Evolutionary conservation across 352 stramenopile species (phyloP), one percentile per base, ranked within the genome.

Genomic region (Blastocystis sp.): DNA sequence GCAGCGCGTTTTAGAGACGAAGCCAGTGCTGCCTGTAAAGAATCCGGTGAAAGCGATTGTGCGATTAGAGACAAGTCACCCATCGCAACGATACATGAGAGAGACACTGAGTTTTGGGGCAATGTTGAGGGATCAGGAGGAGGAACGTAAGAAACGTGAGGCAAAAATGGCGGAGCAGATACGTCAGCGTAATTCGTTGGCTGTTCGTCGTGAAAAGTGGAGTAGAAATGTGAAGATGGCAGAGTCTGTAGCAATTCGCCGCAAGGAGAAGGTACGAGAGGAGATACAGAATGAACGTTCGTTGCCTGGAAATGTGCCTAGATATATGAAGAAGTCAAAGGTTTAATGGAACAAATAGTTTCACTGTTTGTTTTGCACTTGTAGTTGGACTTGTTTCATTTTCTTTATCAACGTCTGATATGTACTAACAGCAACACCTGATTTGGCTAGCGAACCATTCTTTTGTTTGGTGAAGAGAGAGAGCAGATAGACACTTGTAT

Each of bases 341-440:
- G n/a, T 63, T 65, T 65, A 32, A 67, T 83, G 4, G 21, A 78
- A 65, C 71, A 83, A 83, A 83, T 37, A 83, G 27, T 32, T n/a
- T 35, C 51, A 63, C 14, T 83, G 71, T 29, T 65, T 51, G 27
- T 83, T 29, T 46, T 83, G 71, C 42, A 63, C 32, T n/a, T 83
- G 71, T n/a, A 66, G 16, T 42, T 83, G 29, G n/a, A 83, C 35
- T 43, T 83, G 71, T n/a, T 21, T 37, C 32, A 83, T 57, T 43
- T 83, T 83, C 71, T 83, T 83, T 43, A 83, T 83, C 5, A 83
- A 56, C 7, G 12, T 46, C n/a, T 83, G 71, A 42, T 83, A 83
- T 1, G 42, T 83, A 24, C 49, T 66, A 19, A 83, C 29, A 16
- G 71, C 46, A 66, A 83, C 46, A 54, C 71, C 39, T 19, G 51